These are phyloP conservation scores for Diaporthe humulicola DNA, from an alignment of 2,329 filamentous ascomycete species.

Conservation along the genomic window DNA sequence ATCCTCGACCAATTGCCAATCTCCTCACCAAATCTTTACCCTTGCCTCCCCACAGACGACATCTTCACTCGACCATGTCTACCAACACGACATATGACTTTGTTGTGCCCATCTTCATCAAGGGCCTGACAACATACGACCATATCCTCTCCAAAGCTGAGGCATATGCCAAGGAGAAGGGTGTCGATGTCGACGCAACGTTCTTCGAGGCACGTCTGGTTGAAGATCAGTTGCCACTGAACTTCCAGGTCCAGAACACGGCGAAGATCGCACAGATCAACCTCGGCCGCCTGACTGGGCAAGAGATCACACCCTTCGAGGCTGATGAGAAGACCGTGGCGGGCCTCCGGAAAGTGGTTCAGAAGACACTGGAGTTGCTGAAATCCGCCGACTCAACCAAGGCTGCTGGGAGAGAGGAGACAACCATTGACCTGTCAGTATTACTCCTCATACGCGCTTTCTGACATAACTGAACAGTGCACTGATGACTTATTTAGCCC, in stretches of 20 bases:
- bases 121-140: slow-evolving; percentile 48
- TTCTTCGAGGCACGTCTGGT: slow-evolving; percentile 48
- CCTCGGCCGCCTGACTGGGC: slow-evolving; percentile 46
- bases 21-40: background rate
- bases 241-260: slow-evolving; percentile 51
- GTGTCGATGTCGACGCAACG: slow-evolving; percentile 44
- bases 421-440: slow-evolving; percentile 47
- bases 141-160: slow-evolving; percentile 48
- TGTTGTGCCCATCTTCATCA: slow-evolving; percentile 46
- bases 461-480: too few species aligned
- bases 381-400: slow-evolving; percentile 44
- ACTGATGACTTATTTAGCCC: background rate
- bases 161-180: slow-evolving; percentile 46
- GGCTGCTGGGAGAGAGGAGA: slow-evolving; percentile 45
- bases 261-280: slow-evolving; percentile 46
- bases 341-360: slow-evolving; percentile 36
- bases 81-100: slow-evolving; percentile 45
- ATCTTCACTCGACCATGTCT: slow-evolving; percentile 41
- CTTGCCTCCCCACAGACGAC: background rate
- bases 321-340: slow-evolving; percentile 41
- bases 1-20: background rate
- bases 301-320: slow-evolving; percentile 42
- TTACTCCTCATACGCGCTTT: background rate
- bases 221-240: slow-evolving; percentile 50
- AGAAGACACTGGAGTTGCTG: slow-evolving; percentile 42